phyloP scores from a whole-genome alignment of 2,329 filamentous ascomycete genomes.

The Colletotrichum australisinense region DNA sequence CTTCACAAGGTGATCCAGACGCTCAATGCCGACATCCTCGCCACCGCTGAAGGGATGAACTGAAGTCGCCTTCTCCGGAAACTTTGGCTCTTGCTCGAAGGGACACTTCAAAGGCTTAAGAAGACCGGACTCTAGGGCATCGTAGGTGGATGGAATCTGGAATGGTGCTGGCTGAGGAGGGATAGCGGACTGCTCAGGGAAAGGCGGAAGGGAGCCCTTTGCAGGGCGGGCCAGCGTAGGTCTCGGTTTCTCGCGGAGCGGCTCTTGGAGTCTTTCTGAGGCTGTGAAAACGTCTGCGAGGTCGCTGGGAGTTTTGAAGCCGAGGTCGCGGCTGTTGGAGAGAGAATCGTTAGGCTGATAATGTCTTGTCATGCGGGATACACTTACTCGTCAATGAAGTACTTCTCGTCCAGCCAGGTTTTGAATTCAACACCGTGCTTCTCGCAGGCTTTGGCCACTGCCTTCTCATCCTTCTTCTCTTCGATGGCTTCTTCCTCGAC shows the following conservation, averaged over 20 bases:
- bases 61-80: slow-evolving; percentile 64
- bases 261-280: slow-evolving; percentile 79
- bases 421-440: slow-evolving; percentile 68
- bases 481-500: slow-evolving; percentile 77
- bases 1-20: slow-evolving; percentile 70
- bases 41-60: slow-evolving; percentile 78
- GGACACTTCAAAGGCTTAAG: slow-evolving; percentile 66
- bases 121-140: slow-evolving; percentile 65
- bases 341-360: slow-evolving; percentile 35
- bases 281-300: slow-evolving; percentile 81
- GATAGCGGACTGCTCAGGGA: slow-evolving; percentile 61
- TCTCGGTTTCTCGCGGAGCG: slow-evolving; percentile 74
- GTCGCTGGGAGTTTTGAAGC: slow-evolving; percentile 65
- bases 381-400: slow-evolving; percentile 81
- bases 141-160: slow-evolving; percentile 65
- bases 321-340: slow-evolving; percentile 70
- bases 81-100: slow-evolving; percentile 61
- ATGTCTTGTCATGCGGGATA: not conserved
- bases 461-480: slow-evolving; percentile 73
- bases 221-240: slow-evolving; percentile 63
- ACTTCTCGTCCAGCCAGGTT: slow-evolving; percentile 81
- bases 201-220: slow-evolving; percentile 63
- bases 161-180: slow-evolving; percentile 73
- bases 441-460: slow-evolving; percentile 64
- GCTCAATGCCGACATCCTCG: slow-evolving; percentile 67